Evolutionary conservation across 2,329 filamentous ascomycete genomes (phyloP).

Genomic region (Dactylonectria macrodidyma): DNA sequence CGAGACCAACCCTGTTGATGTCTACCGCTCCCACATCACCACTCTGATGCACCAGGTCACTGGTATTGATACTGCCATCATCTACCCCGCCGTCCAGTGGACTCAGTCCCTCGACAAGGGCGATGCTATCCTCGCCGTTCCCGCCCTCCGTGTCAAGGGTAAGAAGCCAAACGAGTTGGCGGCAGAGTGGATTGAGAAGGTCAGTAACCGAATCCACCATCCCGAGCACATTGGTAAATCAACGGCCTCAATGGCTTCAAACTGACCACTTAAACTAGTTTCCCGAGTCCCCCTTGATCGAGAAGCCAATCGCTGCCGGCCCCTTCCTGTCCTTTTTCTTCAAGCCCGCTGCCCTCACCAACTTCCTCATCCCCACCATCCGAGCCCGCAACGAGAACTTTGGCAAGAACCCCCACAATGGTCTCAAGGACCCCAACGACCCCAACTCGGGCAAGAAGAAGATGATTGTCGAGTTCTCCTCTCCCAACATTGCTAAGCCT

Average conservation of each 20-base stretch:
- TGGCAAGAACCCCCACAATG: slow-evolving; percentile 67
- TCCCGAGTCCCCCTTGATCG: slow-evolving; percentile 80
- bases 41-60: slow-evolving; percentile 77
- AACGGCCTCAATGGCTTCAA: slow-evolving; percentile 12
- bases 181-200: slow-evolving; percentile 73
- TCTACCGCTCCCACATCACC: slow-evolving; percentile 85
- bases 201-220: slow-evolving; percentile 46
- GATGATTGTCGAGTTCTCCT: slow-evolving; percentile 85
- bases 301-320: slow-evolving; percentile 77
- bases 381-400: slow-evolving; percentile 72
- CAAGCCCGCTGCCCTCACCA: slow-evolving; percentile 76
- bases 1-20: slow-evolving; percentile 81
- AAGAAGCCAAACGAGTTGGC: slow-evolving; percentile 75
- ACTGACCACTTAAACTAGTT: slow-evolving; percentile 64
- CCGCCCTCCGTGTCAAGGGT: slow-evolving; percentile 84
- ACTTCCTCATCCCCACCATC: slow-evolving; percentile 79
- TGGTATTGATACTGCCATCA: slow-evolving; percentile 77
- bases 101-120: slow-evolving; percentile 86
- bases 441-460: slow-evolving; percentile 74
- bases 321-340: slow-evolving; percentile 87
- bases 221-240: background rate
- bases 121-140: slow-evolving; percentile 83
- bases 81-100: slow-evolving; percentile 85
- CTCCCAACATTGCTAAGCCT: slow-evolving; percentile 89
- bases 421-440: slow-evolving; percentile 74